Base-by-base conservation (phyloP, 2,329 filamentous ascomycete genomes). In the Myriosclerotinia duriaeana region DNA sequence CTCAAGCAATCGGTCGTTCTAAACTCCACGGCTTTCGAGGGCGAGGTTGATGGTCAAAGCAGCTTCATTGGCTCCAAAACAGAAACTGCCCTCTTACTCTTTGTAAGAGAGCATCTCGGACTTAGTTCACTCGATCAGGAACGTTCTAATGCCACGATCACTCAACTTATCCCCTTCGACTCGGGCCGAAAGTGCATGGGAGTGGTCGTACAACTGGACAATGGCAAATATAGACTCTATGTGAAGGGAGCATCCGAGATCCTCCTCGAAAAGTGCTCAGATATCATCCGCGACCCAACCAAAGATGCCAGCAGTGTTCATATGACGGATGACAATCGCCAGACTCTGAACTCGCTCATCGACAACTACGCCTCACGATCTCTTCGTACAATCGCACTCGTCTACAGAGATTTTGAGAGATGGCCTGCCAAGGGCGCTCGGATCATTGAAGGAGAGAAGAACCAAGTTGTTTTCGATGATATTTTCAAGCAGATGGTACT, bases 1-100 rank as follows among this genome's bases (percentile, higher is more conserved):
- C 78, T 90, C 67, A 81, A 84, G 56, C 83, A 90, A 65, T 89
- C 87, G 4, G 87, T 90, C 68, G 82, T 84, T 14, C 79, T 89
- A 71, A 91, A 90, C 74, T 90, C 88, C 0, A 89, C 88, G 0
- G 87, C 88, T 0, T 91, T 91, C 70, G 87, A 90, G 73, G 83
- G 84, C 7, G 85, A 88, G 53, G 82, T 85, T 53, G 82, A 87
- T 53, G 87, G 87, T 42, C 80, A 82, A 67, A 71, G 78, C 22
- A 79, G 83, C 0, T 93, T 91, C 71, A 83, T 92, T 69, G 90
- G 90, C 40, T 92, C 89, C 6, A 92, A 92, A 78, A 93, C 90
- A 0, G 90, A 93, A 75, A 91, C 89, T 5, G 89, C 90, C 30
- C 80, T 93, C 15, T 81, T 93, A n/a, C 80, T 82, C 34, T 91